Evolutionary conservation across 805 yeast genomes (phyloP), one percentile per base, ranked within the genome.

Genomic region (Candida golubevii): DNA sequence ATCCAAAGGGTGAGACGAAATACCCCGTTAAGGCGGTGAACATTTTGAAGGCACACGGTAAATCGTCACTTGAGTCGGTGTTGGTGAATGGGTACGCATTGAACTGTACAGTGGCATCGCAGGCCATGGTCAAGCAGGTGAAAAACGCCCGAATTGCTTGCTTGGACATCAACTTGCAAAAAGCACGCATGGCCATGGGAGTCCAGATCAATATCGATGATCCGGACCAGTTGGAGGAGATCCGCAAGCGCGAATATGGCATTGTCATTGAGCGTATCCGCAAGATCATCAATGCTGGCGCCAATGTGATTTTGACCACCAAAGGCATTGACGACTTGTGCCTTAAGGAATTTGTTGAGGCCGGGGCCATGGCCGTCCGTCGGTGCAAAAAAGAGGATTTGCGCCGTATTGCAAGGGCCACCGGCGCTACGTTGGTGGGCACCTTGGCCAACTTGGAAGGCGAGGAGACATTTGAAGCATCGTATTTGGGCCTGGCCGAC

Each of bases 1-100:
- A 88, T 62, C 68, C 81, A 30, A 85, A 89, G 58, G 97, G 96
- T 43, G 98, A 93, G 60, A 70, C 75, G 37, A 88, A 83, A 65
- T 90, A 93, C 64, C 99, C 99, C 1, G 95, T 91, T 37, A 95
- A 93, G 70, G 98, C 98, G 2, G 97, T 93, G 45, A 93, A 93
- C 62, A 82, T 95, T 44, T 74, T 93, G 58, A 93, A 95, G 67
- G 97, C 98, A 0, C 98, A 91, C 61, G 99, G 99, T 53, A 89
- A 89, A 63, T 87, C 96, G 6, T 77, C 96, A 1, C 75, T 72
- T 4, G 99, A 93, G 70, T 87, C 96, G 27, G 69, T 86, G 46
- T 72, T 93, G 40, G 88, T 95, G 31, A 77, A 88, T 59, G 99
- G 99, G 23, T 93, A 95, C 62, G 99, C 99, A 1, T 73, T 93